A percentile compares a stretch with the other conserved stretches of the same genome.
These are phyloP conservation scores for Ustilago loliicola DNA, from an alignment of 1,284 basidiomycete species.

Conservation along the genomic window DNA sequence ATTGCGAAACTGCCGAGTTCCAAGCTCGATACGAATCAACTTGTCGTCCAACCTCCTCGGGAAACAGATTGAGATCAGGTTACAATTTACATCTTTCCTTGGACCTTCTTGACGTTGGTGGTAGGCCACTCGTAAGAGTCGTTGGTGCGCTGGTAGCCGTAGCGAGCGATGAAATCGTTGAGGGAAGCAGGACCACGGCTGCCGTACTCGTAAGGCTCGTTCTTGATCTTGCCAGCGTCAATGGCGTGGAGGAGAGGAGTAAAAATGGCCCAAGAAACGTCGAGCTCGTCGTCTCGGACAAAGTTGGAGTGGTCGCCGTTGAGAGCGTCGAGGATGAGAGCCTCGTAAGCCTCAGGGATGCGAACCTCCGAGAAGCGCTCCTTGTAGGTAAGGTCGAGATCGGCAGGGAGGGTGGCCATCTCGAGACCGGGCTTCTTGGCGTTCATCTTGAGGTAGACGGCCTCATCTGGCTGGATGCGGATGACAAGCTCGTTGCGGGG, in stretches of 20 bases:
- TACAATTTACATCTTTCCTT: constrained; percentile 49
- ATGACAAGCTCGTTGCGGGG: constrained; percentile 69
- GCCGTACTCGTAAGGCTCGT: constrained; percentile 65
- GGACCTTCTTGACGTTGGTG: constrained; percentile 62
- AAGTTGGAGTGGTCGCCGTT: constrained; percentile 70
- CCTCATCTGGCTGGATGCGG: constrained; percentile 68
- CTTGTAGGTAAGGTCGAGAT: constrained; percentile 66
- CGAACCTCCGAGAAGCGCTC: constrained; percentile 65
- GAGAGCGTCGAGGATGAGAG: constrained; percentile 69
- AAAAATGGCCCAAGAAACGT: constrained; percentile 70
- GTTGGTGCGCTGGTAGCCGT: constrained; percentile 61
- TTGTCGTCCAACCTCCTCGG: constrained; percentile 6
- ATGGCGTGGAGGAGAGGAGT: constrained; percentile 69
- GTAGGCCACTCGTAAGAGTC: constrained; percentile 64
- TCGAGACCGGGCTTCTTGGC: constrained; percentile 67
- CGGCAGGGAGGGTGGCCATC: constrained; percentile 57
- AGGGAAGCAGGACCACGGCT: constrained; percentile 63
- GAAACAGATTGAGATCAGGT: background rate
- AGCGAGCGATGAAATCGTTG: constrained; percentile 63
- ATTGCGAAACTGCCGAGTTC: background rate
- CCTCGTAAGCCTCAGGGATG: constrained; percentile 71
- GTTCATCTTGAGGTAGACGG: constrained; percentile 68
- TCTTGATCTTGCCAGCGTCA: constrained; percentile 67
- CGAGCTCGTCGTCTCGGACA: constrained; percentile 71
- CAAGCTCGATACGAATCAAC: background rate